Base-by-base conservation (phyloP, 129 eudicot species). In the Scalesia atractyloides region DNA sequence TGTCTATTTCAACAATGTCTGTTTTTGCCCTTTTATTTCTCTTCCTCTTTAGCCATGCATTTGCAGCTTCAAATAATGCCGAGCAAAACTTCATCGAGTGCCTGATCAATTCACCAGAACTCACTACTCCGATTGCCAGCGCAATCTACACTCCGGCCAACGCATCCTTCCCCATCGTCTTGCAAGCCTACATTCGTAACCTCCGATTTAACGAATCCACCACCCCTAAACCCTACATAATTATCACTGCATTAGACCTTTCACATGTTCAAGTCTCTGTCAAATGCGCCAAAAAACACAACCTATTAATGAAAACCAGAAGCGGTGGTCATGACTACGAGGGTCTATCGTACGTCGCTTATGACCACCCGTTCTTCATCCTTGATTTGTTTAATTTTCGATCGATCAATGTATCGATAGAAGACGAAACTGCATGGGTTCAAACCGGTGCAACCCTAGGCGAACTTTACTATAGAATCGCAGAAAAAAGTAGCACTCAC, bases 271-370 rank as follows among this genome's bases (percentile, higher is more conserved):
- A 70, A 64, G 85, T 79, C 54, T 68, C 87, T 8, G 48, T 83
- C 12, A 5, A 48, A 50, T 86, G 87, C 18, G 83, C 79, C 16
- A 73, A 73, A 65, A 19, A 77, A 1, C 67, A 70, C 48, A 66
- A 74, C 7, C 1, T 83, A 5, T 61, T 68, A 26, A 68, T 84
- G 70, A 80, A 76, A 68, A 80, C 77, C 6, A 47, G 84, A 67
- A 84, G 88, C n/a, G 88, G 87, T 3, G 87, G 87, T 24, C 87
- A 83, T 7, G 87, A 80, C 52, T 82, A 82, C 41, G 85, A 86
- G 64, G 90, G 85, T 15, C 18, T 82, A 0, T 86, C 90, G 8
- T 86, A 86, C 24, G 76, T 81, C 0, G 73, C 85, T 8, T 30
- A 30, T 30, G 19, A 80, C 8, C 30, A 20, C 20, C 81, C 91